These are phyloP conservation scores for Salix udensis DNA, from an alignment of 345 rosid genomes.

Conservation along the genomic window DNA sequence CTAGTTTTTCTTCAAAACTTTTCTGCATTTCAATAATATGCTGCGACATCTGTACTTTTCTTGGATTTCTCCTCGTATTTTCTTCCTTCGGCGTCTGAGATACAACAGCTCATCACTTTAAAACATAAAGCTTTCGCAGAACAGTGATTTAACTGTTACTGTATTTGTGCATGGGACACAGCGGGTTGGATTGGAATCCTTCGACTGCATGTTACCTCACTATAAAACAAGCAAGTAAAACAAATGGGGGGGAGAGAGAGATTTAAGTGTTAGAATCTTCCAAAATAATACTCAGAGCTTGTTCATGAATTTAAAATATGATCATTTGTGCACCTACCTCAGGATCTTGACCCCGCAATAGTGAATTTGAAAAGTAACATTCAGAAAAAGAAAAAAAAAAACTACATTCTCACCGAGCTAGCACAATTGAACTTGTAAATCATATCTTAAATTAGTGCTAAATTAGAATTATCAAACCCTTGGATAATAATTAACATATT, in stretches of 20 bases:
- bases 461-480: no score
- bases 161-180: neutral
- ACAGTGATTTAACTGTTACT: neutral
- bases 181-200: slow-evolving; percentile 20
- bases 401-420: neutral
- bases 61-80: neutral
- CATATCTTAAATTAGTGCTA: no score
- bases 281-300: neutral
- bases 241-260: neutral
- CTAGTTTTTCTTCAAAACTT: neutral
- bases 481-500: no score
- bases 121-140: neutral
- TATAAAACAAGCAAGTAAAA: slow-evolving; percentile 23
- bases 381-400: neutral
- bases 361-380: slow-evolving; percentile 23
- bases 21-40: neutral
- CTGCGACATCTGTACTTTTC: neutral
- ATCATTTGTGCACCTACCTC: neutral
- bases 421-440: neutral
- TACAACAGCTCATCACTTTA: neutral
- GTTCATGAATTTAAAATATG: neutral
- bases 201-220: slow-evolving; percentile 5
- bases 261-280: slow-evolving; percentile 18
- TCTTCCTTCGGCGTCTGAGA: neutral
- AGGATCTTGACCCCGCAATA: neutral